Evolutionary conservation across 2,329 filamentous ascomycete genomes (phyloP), one percentile per base, ranked within the genome.

Genomic region (Sclerotinia glacialis): DNA sequence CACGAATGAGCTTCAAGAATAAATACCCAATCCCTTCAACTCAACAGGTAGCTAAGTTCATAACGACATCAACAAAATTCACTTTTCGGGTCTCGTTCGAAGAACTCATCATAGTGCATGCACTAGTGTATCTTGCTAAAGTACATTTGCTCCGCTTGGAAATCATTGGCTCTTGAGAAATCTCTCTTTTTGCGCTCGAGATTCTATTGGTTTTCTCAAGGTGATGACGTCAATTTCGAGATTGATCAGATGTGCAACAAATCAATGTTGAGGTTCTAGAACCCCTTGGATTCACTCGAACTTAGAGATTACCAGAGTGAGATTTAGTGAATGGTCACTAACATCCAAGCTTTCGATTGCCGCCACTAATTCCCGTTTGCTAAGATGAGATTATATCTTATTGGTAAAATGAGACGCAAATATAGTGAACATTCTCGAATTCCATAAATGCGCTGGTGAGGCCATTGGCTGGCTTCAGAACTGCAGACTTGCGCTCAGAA

Each of bases 41-140:
- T 12, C 6, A 12, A 3, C 0, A n/a, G 2, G 8, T 53, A 12
- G 5, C 0, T 2, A 40, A 14, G 11, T 0, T n/a, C 8, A 6
- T 1, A 34, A 18, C 14, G 9, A 21, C n/a, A 8, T 18, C 2
- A 5, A 11, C 7, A 21, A 28, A 16, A 44, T 44, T 31, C 23
- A 58, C 37, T 55, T 40, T 23, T 14, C 14, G 1, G 37, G 8
- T 1, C 18, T 3, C 4, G 26, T 12, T 9, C 1, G n/a, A 42
- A 1, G 5, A 16, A 16, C 1, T 1, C 34, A 5, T 18, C 16
- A 42, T 44, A 5, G 16, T 21, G 5, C 16, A 58, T 16, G 1
- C 4, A 28, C 37, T 31, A 58, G 54, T 23, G 16, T n/a, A 5
- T 14, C n/a, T 23, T 49, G 7, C 4, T 5, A 21, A 49, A 49